Evolutionary conservation across 75 land plant species (phyloP).

Genomic region (Azolla pinnata): DNA sequence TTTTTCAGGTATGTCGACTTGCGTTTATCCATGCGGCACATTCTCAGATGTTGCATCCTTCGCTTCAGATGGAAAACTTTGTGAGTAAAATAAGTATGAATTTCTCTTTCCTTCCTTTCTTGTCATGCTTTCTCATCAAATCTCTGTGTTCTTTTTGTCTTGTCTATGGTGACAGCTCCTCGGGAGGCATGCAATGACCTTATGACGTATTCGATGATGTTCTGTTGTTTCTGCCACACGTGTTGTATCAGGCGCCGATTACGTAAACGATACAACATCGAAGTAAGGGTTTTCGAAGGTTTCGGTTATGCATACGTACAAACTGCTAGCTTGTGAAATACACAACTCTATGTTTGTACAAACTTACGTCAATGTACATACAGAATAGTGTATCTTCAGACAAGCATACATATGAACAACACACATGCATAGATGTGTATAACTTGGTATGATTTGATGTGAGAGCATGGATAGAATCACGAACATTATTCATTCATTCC

Average conservation of each 20-base stretch:
- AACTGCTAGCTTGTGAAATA: neutral
- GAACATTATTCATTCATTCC: too few relatives aligned
- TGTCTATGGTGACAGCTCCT: slow-evolving; percentile 40
- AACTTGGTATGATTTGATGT: too few relatives aligned
- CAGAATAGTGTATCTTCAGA: neutral
- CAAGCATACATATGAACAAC: neutral
- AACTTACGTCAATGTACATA: too few relatives aligned
- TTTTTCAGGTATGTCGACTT: slow-evolving; percentile 56
- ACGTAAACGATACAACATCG: slow-evolving; percentile 62
- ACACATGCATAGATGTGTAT: too few relatives aligned
- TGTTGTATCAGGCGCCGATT: slow-evolving; percentile 80
- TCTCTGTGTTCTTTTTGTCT: too few relatives aligned
- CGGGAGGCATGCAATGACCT: slow-evolving; percentile 72
- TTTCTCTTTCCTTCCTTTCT: neutral
- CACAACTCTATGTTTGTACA: too few relatives aligned
- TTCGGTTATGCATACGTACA: too few relatives aligned
- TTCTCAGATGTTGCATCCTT: slow-evolving; percentile 65
- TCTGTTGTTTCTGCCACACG: slow-evolving; percentile 85
- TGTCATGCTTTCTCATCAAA: too few relatives aligned
- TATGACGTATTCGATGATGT: slow-evolving; percentile 71
- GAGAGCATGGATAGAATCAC: too few relatives aligned
- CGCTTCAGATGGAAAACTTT: slow-evolving; percentile 48
- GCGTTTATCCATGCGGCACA: slow-evolving; percentile 81
- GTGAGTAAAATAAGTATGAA: slow-evolving; percentile 64
- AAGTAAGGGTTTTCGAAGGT: slow-evolving; percentile 43